Percentiles rank a stretch among this genome's conserved stretches.
Conservation (phyloP, 176 grass and related monocot genomes). For the Carex littledalei region DNA sequence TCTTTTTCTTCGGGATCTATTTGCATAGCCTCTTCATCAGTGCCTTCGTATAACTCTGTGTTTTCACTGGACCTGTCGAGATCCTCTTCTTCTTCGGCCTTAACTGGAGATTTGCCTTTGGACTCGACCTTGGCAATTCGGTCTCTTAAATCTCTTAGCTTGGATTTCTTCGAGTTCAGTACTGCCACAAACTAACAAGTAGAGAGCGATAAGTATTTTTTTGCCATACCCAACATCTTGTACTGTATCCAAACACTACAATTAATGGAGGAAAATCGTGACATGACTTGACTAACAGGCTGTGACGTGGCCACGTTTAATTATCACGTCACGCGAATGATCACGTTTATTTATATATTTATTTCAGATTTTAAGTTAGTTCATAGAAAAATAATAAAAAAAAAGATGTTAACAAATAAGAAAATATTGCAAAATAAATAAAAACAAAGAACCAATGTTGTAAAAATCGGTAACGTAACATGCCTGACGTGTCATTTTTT, state of each 20-base stretch:
- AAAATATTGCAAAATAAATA: too few relatives aligned
- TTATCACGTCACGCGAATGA: too few relatives aligned
- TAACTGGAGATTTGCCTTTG: constrained; percentile 37
- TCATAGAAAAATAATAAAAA: too few relatives aligned
- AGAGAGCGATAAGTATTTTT: neutral
- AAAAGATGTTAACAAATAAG: too few relatives aligned
- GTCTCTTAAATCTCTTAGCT: constrained; percentile 66
- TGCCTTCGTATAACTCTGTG: constrained; percentile 45
- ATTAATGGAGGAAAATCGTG: too few relatives aligned
- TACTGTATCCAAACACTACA: neutral
- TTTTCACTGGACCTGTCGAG: constrained; percentile 42
- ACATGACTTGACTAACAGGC: too few relatives aligned
- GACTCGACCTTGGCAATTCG: constrained; percentile 43
- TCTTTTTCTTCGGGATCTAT: constrained; percentile 24
- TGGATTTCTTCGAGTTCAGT: constrained; percentile 87
- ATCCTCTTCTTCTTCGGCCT: constrained; percentile 35
- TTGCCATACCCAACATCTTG: neutral
- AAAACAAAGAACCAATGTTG: too few relatives aligned
- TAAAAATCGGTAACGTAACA: too few relatives aligned
- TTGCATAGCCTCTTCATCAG: constrained; percentile 38
- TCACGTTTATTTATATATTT: too few relatives aligned
- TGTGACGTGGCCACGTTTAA: too few relatives aligned
- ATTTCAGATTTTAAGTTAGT: too few relatives aligned
- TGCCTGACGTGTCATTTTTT: too few relatives aligned
- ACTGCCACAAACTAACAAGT: constrained; percentile 68